These are phyloP conservation scores for Elymus sibiricus DNA, from an alignment of 176 grass and related monocot genomes.

Conservation along the genomic window DNA sequence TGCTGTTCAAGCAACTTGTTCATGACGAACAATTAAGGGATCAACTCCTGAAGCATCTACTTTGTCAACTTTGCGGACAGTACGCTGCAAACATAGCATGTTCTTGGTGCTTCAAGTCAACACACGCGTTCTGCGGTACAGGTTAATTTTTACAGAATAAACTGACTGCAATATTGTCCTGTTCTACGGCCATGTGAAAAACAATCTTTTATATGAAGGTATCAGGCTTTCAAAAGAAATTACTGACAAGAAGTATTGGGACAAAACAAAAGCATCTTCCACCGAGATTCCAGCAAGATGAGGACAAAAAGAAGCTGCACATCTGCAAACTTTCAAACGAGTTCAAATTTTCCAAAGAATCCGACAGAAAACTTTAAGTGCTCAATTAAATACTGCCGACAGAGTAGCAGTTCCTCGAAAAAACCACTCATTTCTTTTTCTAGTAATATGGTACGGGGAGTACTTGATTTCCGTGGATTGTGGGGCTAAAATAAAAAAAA, in stretches of 20 bases:
- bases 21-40: neutral
- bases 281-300: neutral
- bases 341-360: neutral
- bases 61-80: slow-evolving; percentile 12
- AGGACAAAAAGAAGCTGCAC: slow-evolving; percentile 13
- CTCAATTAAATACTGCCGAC: neutral
- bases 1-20: slow-evolving; percentile 1
- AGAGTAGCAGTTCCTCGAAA: neutral
- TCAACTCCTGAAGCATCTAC: neutral
- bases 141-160: neutral
- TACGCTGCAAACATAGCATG: slow-evolving; percentile 10
- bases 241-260: neutral
- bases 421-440: neutral
- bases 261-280: slow-evolving; percentile 18
- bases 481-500: neutral
- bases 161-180: neutral
- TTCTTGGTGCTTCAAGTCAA: slow-evolving; percentile 28
- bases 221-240: neutral
- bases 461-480: neutral
- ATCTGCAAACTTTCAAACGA: neutral
- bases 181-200: neutral
- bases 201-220: neutral
- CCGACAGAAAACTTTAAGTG: neutral
- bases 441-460: neutral
- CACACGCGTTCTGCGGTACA: neutral